Percentiles rank a stretch among this genome's conserved stretches.
Evolutionary conservation across 1,284 basidiomycete genomes (phyloP).

Genomic region (Agroathelia rolfsii): DNA sequence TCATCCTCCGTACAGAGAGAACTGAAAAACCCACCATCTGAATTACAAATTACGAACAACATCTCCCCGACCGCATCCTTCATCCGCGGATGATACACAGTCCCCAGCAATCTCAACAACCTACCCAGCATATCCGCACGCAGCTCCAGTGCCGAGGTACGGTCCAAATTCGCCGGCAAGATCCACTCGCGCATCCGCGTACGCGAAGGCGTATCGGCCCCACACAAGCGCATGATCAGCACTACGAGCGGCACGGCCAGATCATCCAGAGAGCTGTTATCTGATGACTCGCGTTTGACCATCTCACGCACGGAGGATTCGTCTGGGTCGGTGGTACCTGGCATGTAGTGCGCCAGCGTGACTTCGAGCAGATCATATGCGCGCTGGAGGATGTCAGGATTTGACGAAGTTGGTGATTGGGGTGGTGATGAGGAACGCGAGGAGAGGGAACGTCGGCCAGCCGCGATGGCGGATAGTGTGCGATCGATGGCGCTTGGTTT

Average conservation of each 20-base stretch:
- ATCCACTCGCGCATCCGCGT: constrained; percentile 52
- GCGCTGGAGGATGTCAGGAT: constrained; percentile 47
- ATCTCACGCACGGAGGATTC: constrained; percentile 44
- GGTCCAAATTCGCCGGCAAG: constrained; percentile 70
- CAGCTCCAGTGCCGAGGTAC: constrained; percentile 62
- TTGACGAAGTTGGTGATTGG: constrained; percentile 19
- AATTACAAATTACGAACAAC: constrained; percentile 72
- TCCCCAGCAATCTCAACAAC: constrained; percentile 67
- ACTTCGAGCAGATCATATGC: constrained; percentile 58
- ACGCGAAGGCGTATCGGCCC: constrained; percentile 49
- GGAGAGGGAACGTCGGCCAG: constrained; percentile 45
- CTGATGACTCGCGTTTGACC: constrained; percentile 37
- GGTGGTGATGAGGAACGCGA: constrained; percentile 40
- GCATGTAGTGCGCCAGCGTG: constrained; percentile 55
- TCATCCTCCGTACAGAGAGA: constrained; percentile 3
- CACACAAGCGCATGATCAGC: constrained; percentile 60
- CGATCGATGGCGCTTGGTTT: constrained; percentile 52
- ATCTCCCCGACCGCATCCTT: constrained; percentile 79
- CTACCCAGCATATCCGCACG: constrained; percentile 68
- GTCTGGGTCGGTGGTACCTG: constrained; percentile 53
- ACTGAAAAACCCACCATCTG: constrained; percentile 49
- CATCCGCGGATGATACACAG: constrained; percentile 60
- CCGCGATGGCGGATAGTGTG: constrained; percentile 47
- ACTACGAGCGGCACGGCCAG: constrained; percentile 65
- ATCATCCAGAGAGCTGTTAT: constrained; percentile 60